Conservation (phyloP, 2,329 filamentous ascomycete species). For the Metarhizium guizhouense region DNA sequence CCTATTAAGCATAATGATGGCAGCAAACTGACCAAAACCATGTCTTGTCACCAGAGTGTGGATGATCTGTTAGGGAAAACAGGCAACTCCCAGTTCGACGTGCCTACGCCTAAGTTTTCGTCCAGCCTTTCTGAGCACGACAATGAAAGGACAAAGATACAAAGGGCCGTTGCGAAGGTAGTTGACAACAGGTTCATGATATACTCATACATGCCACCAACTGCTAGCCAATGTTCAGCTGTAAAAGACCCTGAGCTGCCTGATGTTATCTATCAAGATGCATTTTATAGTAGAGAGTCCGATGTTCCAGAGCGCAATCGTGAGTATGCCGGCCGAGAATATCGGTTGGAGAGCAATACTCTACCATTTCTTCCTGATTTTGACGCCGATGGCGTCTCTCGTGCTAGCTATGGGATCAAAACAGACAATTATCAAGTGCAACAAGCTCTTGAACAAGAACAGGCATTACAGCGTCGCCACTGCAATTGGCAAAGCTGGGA, state of each 20-base stretch:
- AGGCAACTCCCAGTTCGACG: background rate
- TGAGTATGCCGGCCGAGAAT: constrained; percentile 84
- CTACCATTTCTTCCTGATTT: constrained; percentile 76
- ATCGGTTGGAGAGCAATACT: constrained; percentile 65
- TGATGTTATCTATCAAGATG: constrained; percentile 70
- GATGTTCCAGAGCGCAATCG: constrained; percentile 71
- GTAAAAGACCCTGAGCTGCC: constrained; percentile 34
- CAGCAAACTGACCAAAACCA: constrained; percentile 6
- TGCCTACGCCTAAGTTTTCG: background rate
- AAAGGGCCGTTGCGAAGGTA: constrained; percentile 1
- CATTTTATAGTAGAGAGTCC: constrained; percentile 73
- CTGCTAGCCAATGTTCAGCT: constrained; percentile 10
- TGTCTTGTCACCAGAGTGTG: background rate
- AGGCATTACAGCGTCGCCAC: constrained; percentile 35
- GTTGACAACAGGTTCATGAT: constrained; percentile 10
- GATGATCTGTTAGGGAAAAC: background rate
- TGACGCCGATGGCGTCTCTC: constrained; percentile 48
- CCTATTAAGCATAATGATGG: constrained; percentile 41
- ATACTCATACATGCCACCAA: constrained; percentile 20
- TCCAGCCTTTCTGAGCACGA: constrained; percentile 1
- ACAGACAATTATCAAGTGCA: constrained; percentile 38
- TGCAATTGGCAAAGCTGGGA: constrained; percentile 65
- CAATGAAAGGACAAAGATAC: constrained; percentile 1
- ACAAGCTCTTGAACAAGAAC: constrained; percentile 37
- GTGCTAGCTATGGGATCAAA: constrained; percentile 47